Base-by-base conservation (phyloP, 202 grass and related monocot genomes). In the Zoysia matrella region DNA sequence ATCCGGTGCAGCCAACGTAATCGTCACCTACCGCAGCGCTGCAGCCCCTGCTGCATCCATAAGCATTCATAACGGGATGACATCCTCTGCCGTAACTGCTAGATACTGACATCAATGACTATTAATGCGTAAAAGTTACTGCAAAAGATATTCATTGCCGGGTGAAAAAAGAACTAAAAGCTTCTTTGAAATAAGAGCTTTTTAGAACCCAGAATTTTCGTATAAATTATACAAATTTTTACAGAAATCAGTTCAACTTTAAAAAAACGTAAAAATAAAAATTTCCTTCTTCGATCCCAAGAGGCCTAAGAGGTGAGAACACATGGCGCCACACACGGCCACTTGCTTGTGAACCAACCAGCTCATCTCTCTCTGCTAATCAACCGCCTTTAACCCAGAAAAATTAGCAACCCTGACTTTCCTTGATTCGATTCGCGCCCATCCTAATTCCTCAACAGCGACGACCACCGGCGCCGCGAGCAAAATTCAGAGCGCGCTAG, bases 381-480 rank as follows among this genome's bases (percentile, higher is more conserved):
- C 1, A 69, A 69, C 57, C 82, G 65, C 65, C 82, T 84, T 74
- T 63, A 2, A 8, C 7, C 2, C 4, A 11, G 46, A 39, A 54
- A 9, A 46, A 50, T 14, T 16, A 4, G 16, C 8, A 14, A 5
- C 7, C 22, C 41, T 44, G 60, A 75, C 74, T 86, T 86, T 79
- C 10, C 53, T 30, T 9, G 79, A 86, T 89, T 89, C 79, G 88
- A 78, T 82, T 82, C 79, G 4, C 4, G 78, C 47, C 9, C 45
- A 40, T 65, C 67, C 22, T 18, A 70, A 68, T 30, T 76, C 52
- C 45, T 15, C 45, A 47, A 85, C 56, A 60, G 72, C 50, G 65
- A 76, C 72, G 22, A 22, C 22, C 69, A 67, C 43, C 8, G 45
- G 55, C 15, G 45, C 73, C 44, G 73, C 82, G 22, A 22, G 22